Base-by-base conservation (phyloP, 2,329 filamentous ascomycete species). In the Bipolaris gigantea region DNA sequence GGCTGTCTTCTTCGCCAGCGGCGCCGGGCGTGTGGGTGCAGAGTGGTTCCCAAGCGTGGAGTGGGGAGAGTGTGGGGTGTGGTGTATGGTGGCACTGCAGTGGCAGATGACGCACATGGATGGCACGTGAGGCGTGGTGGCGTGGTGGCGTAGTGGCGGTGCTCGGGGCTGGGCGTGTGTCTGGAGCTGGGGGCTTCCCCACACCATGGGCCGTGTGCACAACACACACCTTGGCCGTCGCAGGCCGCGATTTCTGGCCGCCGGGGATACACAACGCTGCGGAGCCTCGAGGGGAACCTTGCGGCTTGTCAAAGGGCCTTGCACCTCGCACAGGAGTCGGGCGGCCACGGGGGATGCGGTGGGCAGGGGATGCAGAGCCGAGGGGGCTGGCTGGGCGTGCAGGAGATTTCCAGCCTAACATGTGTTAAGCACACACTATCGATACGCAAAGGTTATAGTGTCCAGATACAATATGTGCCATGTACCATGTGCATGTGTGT, bases 121-220 rank as follows among this genome's bases (percentile, higher is more conserved):
- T 53, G 55, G 38, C 35, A 51, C 46, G 51, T 53, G 51, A 43
- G 40, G 48, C 46, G 52, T 50, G 52, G 52, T 54, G 52, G n/a
- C n/a, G n/a, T n/a, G n/a, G n/a, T n/a, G 40, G 48, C 46, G 52
- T 50, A 48, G 52, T 54, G 52, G 52, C 56, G 51, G 40, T 41
- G 33, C 19, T 30, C 42, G 47, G 36, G 36, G 36, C 33, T 34
- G 35, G 35, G 35, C 35, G 15, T 46, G 55, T 38, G 38, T 44
- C 46, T n/a, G n/a, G n/a, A n/a, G n/a, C n/a, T 39, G 54, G 36
- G 35, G 32, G 39, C 48, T 56, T 50, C 50, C 54, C 54, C 54
- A 53, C 44, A 48, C 23, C 40, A 32, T 16, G 40, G 25, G 32
- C 47, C 30, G 54, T 44, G 57, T 57, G 57, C 57, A n/a, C n/a